Evolutionary conservation across 1,284 basidiomycete species (phyloP), one percentile per base, ranked within the genome.

Genomic region (Ceratobasidium sp.): DNA sequence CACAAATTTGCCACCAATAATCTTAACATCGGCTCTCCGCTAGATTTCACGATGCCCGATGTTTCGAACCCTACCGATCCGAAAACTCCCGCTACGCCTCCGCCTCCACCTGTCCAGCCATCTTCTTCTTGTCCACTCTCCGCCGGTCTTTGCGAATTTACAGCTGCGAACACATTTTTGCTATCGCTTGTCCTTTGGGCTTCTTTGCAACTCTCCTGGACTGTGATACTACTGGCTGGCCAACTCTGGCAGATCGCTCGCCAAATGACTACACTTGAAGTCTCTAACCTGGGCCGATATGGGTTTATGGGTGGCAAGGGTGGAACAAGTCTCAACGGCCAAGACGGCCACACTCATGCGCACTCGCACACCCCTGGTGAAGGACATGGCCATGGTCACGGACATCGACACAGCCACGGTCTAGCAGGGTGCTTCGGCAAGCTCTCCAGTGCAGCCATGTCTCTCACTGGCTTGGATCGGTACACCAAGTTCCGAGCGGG

Each of bases 251-350:
- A 98, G 81, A 88, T 98, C 69, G 87, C 90, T 9, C 87, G 92
- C 21, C 97, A 99, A 79, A 94, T 99, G 88, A 99, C 97, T 0
- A 98, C 97, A 0, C 87, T 97, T 72, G 97, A 99, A 79, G 93
- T 98, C 75, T 92, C 90, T 73, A 99, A 99, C 79, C 88, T 98
- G 2, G 95, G 96, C 0, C 86, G 97, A 60, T 98, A 92, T 78
- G 97, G 97, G 1, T 98, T 90, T 83, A 98, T 99, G 95, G 97
- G 97, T 57, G 96, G 96, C 0, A 89, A 93, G 34, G 85, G 84
- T 1, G 93, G 93, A 4, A 86, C 86, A 0, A 87, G 85, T 67
- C 80, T 92, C 23, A 84, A 84, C 36, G 92, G 92, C 67, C 83
- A 81, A 74, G 75, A 76, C 83, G 30, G 87, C 75, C 79, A 82